Percentiles rank a stretch among this genome's conserved stretches.
Conservation (phyloP, 192 early-diverging fungal species). For the Entomortierella beljakovae region DNA sequence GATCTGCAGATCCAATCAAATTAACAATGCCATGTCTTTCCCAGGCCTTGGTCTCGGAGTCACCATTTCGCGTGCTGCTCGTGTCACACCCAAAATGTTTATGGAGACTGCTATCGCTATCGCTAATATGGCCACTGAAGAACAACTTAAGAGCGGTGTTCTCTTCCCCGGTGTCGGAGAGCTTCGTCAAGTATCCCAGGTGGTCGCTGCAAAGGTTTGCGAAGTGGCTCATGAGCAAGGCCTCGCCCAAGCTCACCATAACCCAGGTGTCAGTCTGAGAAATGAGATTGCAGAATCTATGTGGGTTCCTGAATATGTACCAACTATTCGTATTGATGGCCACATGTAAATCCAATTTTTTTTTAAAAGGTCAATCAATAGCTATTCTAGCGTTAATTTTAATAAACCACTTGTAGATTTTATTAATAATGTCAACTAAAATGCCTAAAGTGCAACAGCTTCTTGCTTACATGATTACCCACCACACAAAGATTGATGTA, state of each 20-base stretch:
- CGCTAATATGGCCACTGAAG: slow-evolving; percentile 61
- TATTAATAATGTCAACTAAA: too few relatives aligned
- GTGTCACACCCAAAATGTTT: slow-evolving; percentile 65
- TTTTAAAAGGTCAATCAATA: too few relatives aligned
- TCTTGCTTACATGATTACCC: too few relatives aligned
- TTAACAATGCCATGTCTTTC: slow-evolving; percentile 67
- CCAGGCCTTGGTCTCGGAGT: slow-evolving; percentile 67
- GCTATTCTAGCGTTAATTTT: too few relatives aligned
- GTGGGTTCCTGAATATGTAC: slow-evolving; percentile 66
- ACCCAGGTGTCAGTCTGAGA: slow-evolving; percentile 56
- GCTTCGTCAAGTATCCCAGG: slow-evolving; percentile 59
- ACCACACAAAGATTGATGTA: too few relatives aligned
- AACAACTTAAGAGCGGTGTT: slow-evolving; percentile 60
- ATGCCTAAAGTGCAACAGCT: too few relatives aligned
- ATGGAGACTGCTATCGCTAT: slow-evolving; percentile 65
- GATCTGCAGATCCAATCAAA: slow-evolving; percentile 59
- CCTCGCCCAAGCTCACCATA: slow-evolving; percentile 57
- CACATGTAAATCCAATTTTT: slow-evolving; percentile 42
- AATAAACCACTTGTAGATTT: too few relatives aligned
- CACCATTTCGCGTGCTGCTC: slow-evolving; percentile 59
- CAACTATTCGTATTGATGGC: slow-evolving; percentile 45
- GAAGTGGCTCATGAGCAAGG: slow-evolving; percentile 66
- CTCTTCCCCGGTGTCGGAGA: slow-evolving; percentile 63
- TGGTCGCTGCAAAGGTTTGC: slow-evolving; percentile 60
- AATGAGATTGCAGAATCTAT: slow-evolving; percentile 63